A percentile compares a stretch with the other conserved stretches of the same genome.
Conservation (phyloP, 2,329 filamentous ascomycete species). For the Arthrobotrys pseudoclavata region DNA sequence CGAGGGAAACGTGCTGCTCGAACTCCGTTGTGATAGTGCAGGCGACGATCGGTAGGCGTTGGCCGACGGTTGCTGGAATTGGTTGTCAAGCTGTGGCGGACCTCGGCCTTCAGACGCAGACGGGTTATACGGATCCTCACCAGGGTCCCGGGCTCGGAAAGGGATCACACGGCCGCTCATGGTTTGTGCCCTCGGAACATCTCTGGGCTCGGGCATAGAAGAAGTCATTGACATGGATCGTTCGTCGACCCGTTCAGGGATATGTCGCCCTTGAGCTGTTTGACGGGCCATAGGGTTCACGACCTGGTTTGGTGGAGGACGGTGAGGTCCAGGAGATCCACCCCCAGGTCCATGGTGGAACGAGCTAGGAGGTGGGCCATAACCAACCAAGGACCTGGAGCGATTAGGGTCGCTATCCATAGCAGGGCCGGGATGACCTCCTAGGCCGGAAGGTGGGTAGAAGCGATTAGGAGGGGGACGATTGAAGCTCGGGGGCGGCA, state of each 20-base stretch:
- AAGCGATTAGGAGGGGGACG: constrained; percentile 72
- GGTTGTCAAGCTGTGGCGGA: constrained; percentile 44
- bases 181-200: constrained; percentile 80
- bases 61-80: constrained; percentile 51
- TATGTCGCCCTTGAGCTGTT: constrained; percentile 89
- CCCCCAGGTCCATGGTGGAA: constrained; percentile 72
- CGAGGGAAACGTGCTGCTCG: constrained; percentile 57
- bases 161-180: constrained; percentile 95
- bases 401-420: constrained; percentile 87
- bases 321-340: constrained; percentile 29
- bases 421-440: constrained; percentile 75
- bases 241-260: constrained; percentile 92
- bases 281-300: constrained; percentile 76
- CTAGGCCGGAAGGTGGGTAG: constrained; percentile 72
- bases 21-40: constrained; percentile 60
- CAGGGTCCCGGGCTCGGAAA: constrained; percentile 75
- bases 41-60: constrained; percentile 47
- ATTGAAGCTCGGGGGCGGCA: constrained; percentile 67
- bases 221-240: constrained; percentile 96
- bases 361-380: constrained; percentile 80
- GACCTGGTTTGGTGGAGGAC: constrained; percentile 64
- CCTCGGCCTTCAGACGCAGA: constrained; percentile 66
- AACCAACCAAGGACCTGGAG: constrained; percentile 87
- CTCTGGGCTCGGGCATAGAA: constrained; percentile 78
- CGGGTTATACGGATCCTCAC: constrained; percentile 60